These are phyloP conservation scores for Quercus lobata DNA, from an alignment of 331 rosid genomes.

Conservation along the genomic window DNA sequence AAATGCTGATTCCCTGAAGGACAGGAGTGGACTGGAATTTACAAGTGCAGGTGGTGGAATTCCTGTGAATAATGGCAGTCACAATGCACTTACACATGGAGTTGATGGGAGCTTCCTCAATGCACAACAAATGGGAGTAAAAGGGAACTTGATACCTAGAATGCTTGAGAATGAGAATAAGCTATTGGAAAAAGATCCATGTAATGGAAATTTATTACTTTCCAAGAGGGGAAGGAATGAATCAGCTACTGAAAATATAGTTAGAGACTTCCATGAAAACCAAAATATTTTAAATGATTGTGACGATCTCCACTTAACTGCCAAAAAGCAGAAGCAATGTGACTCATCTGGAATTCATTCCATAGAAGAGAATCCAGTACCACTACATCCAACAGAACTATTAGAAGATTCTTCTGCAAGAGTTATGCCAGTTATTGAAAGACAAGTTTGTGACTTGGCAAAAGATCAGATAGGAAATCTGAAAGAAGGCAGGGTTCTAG, in stretches of 20 bases:
- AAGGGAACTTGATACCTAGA: constrained; percentile 23
- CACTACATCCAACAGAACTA: constrained; percentile 21
- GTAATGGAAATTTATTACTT: constrained; percentile 16
- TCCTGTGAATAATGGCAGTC: constrained; percentile 14
- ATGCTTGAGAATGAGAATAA: constrained; percentile 22
- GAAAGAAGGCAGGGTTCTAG: constrained; percentile 19
- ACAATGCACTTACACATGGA: constrained; percentile 15
- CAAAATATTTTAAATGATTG: constrained; percentile 16
- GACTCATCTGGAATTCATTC: constrained; percentile 20
- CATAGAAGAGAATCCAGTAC: constrained; percentile 22
- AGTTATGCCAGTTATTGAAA: constrained; percentile 4
- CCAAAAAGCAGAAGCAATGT: constrained; percentile 34
- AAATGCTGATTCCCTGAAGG: constrained; percentile 44
- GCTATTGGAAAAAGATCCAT: constrained; percentile 11
- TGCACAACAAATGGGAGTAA: constrained; percentile 24
- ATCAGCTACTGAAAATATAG: constrained; percentile 25
- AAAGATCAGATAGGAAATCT: constrained; percentile 15
- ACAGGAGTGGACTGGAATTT: constrained; percentile 39
- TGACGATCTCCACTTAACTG: constrained; percentile 23
- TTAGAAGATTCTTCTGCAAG: constrained; percentile 30
- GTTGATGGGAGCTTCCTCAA: constrained; percentile 16
- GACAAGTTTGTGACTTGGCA: constrained; percentile 17
- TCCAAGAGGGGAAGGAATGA: constrained; percentile 39
- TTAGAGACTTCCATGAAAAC: constrained; percentile 19
- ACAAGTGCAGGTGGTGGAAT: constrained; percentile 15